Conservation (phyloP, 495 filamentous ascomycete species). For the Pseudoneurospora amorphoporcata region DNA sequence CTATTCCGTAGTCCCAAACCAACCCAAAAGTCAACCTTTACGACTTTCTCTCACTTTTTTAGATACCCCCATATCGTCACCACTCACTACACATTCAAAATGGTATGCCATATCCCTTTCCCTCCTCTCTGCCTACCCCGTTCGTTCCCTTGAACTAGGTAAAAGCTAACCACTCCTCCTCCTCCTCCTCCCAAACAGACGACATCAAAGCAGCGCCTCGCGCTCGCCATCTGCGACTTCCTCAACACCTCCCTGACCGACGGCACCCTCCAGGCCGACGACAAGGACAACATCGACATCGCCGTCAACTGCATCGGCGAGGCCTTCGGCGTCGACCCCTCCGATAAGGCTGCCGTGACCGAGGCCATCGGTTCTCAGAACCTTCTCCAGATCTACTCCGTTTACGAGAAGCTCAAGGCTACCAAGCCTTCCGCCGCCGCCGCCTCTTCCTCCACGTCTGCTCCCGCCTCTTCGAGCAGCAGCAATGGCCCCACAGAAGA, state of each 20-base stretch:
- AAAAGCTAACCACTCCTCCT: background rate
- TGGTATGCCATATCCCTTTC: background rate
- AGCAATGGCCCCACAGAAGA: conserved; percentile 32
- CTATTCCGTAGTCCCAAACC: background rate
- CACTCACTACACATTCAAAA: background rate
- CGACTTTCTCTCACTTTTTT: background rate
- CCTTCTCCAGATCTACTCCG: conserved; percentile 80
- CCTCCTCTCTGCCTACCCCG: background rate
- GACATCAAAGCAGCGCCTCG: conserved; percentile 88
- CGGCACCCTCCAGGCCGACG: conserved; percentile 75
- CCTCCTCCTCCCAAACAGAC: conserved; percentile 14
- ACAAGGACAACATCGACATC: conserved; percentile 84
- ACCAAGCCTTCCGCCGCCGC: conserved; percentile 7
- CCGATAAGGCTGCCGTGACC: conserved; percentile 58
- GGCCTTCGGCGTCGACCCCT: conserved; percentile 84
- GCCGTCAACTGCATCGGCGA: conserved; percentile 89
- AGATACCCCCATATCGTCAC: background rate
- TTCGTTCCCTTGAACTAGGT: background rate
- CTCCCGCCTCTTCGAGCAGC: conserved; percentile 8
- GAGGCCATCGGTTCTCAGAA: conserved; percentile 75
- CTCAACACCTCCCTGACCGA: conserved; percentile 75
- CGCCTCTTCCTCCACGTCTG: conserved; percentile 14
- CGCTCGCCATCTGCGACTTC: conserved; percentile 95
- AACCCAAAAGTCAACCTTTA: background rate
- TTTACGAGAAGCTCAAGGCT: conserved; percentile 86